Evolutionary conservation across 306 rosid genomes (phyloP).

Genomic region (Quercus engelmannii): DNA sequence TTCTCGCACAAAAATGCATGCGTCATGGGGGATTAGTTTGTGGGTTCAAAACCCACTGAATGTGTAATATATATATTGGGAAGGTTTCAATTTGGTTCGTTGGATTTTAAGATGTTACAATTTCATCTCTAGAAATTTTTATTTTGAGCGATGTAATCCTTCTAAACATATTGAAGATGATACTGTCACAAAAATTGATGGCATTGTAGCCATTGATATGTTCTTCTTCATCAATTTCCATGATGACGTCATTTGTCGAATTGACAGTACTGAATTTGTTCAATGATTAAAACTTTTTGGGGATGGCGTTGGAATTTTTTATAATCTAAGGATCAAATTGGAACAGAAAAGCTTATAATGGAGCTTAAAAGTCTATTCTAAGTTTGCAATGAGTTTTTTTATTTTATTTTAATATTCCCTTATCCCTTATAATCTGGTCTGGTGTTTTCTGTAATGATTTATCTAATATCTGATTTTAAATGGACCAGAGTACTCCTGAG

Average conservation of each 20-base stretch:
- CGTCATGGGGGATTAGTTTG: too few species aligned
- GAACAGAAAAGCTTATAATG: background rate
- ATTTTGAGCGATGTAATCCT: background rate
- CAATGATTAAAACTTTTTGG: background rate
- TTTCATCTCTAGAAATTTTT: background rate
- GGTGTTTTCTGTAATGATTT: conserved; percentile 2
- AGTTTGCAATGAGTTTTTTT: background rate
- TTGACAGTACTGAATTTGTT: background rate
- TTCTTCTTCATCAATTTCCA: background rate
- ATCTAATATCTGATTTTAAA: conserved; percentile 25
- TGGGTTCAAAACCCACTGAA: too few species aligned
- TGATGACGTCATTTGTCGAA: background rate
- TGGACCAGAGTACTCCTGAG: conserved; percentile 82
- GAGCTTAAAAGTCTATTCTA: background rate
- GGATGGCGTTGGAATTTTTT: too few species aligned
- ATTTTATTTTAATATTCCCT: background rate
- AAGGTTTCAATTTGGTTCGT: too few species aligned
- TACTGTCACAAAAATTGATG: background rate
- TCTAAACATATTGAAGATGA: background rate
- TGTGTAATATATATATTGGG: too few species aligned
- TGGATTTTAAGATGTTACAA: too few species aligned
- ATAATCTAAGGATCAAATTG: background rate
- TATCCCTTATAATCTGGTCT: background rate
- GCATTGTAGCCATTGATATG: background rate
- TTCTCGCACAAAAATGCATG: too few species aligned